A percentile compares a stretch with the other conserved stretches of the same genome.
phyloP scores from a whole-genome alignment of 73 alveolate genomes.

The Tetrahymena borealis region DNA sequence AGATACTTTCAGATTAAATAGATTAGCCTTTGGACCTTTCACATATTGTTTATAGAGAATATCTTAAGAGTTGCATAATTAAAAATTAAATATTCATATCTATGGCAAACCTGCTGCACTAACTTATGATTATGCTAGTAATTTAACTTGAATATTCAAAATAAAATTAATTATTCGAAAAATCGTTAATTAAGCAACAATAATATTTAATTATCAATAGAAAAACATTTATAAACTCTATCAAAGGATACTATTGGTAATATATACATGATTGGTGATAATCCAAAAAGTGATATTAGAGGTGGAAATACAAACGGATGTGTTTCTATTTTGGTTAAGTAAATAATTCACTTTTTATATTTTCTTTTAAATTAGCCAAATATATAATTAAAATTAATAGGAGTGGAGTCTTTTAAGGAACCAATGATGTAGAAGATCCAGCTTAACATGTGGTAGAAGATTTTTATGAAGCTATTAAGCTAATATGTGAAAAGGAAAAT shows the following conservation, averaged over 20 bases:
- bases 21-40: constrained; percentile 60
- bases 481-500: neutral
- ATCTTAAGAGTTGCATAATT: constrained; percentile 18
- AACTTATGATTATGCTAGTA: constrained; percentile 59
- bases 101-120: constrained; percentile 62
- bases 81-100: constrained; percentile 23
- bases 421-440: neutral
- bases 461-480: neutral
- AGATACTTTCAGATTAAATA: constrained; percentile 27
- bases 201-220: constrained; percentile 7
- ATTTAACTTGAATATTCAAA: neutral
- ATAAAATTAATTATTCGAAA: neutral
- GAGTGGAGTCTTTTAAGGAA: neutral
- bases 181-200: neutral
- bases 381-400: neutral
- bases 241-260: constrained; percentile 24
- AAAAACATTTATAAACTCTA: constrained; percentile 7
- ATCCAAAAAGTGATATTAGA: constrained; percentile 68
- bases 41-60: constrained; percentile 17
- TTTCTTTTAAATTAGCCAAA: neutral
- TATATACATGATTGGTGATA: constrained; percentile 63
- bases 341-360: no score
- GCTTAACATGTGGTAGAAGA: neutral
- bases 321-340: constrained; percentile 52
- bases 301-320: constrained; percentile 69